A percentile compares a stretch with the other conserved stretches of the same genome.
Conservation (phyloP, 371 early-diverging fungal genomes). For the Mortierella sp. region DNA sequence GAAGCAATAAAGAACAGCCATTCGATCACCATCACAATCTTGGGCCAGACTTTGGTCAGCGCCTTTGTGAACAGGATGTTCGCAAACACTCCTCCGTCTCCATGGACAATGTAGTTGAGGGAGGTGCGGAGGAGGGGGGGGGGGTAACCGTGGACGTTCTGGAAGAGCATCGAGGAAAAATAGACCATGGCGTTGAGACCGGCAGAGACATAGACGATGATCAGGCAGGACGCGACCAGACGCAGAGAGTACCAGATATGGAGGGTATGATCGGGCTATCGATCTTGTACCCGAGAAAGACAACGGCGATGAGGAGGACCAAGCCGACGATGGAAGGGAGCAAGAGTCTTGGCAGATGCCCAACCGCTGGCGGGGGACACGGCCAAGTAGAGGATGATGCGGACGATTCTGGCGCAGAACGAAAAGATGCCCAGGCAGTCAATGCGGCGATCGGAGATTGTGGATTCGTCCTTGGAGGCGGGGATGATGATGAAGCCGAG, state of each 20-base stretch:
- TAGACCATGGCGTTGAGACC: conserved; percentile 9
- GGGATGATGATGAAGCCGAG: conserved; percentile 25
- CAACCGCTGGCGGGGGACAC: conserved; percentile 47
- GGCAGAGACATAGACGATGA: conserved; percentile 16
- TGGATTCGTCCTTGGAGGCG: not conserved
- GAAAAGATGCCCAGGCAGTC: conserved; percentile 54
- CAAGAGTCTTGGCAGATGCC: conserved; percentile 37
- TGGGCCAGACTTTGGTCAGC: not conserved
- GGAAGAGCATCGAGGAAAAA: conserved; percentile 53
- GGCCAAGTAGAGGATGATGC: conserved; percentile 57
- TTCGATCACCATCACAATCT: not conserved
- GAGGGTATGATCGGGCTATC: conserved; percentile 22
- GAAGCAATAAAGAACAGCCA: conserved; percentile 1
- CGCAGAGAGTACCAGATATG: conserved; percentile 46
- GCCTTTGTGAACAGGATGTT: not conserved
- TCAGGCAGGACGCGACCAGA: conserved; percentile 40
- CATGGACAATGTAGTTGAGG: conserved; percentile 15
- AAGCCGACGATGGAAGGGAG: conserved; percentile 19
- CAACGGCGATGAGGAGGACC: conserved; percentile 32
- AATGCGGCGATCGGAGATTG: conserved; percentile 25
- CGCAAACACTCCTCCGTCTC: conserved; percentile 3
- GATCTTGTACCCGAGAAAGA: conserved; percentile 11
- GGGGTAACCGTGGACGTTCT: conserved; percentile 38
- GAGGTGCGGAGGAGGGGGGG: conserved; percentile 46
- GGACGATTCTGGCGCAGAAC: conserved; percentile 52